These are phyloP conservation scores for Hordeum vulgare DNA, from an alignment of 176 grass and related monocot species.

Conservation along the genomic window MorexV3_pseudomolecules_assembly NC_058524.1:53074104-53074603, in stretches of 20 bases:
- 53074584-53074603: neutral
- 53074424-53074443: neutral
- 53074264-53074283: neutral
- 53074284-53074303: neutral
- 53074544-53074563: neutral
- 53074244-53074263: neutral
- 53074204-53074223: neutral
- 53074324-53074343: neutral
- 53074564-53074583: neutral
- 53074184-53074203: neutral
- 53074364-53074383: neutral
- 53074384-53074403: rapidly evolving
- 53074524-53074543: neutral
- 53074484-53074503: too few species aligned
- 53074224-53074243: neutral
- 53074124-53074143: neutral
- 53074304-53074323: neutral
- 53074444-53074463: neutral
- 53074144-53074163: neutral
- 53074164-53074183: neutral
- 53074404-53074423: neutral
- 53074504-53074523: neutral
- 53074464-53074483: neutral
- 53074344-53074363: neutral
- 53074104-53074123: neutral